A percentile compares a stretch with the other conserved stretches of the same genome.
These are phyloP conservation scores for Tetraselmis chui DNA, from an alignment of 139 green algal genomes.

Conservation along the genomic window DNA sequence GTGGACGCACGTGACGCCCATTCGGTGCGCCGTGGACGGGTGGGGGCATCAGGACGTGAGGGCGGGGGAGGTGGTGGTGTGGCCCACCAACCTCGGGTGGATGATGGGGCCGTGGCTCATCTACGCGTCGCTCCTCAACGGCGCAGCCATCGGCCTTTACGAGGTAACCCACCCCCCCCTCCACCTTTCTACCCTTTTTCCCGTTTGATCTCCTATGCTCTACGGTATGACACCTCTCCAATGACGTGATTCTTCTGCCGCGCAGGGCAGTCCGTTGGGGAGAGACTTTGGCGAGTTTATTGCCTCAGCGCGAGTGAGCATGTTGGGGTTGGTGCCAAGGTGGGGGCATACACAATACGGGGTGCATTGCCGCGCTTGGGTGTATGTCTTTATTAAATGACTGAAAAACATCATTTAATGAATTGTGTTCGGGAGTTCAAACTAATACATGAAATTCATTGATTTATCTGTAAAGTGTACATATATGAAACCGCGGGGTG, in stretches of 20 bases:
- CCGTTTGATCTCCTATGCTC: too few species aligned
- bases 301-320: conserved; percentile 50
- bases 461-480: too few species aligned
- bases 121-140: conserved; percentile 78
- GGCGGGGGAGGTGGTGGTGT: conserved; percentile 58
- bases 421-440: too few species aligned
- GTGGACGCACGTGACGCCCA: conserved; percentile 77
- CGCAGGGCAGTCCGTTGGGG: conserved; percentile 55
- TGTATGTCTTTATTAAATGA: too few species aligned
- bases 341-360: not conserved
- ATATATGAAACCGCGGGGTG: not conserved
- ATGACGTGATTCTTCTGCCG: too few species aligned
- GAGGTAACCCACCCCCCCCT: conserved; percentile 27
- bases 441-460: too few species aligned
- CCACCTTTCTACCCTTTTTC: too few species aligned
- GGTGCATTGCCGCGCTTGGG: not conserved
- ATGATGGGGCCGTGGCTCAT: conserved; percentile 96
- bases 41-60: conserved; percentile 65
- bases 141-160: conserved; percentile 75
- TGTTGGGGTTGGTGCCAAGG: conserved; percentile 82
- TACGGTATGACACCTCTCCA: too few species aligned
- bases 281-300: conserved; percentile 74
- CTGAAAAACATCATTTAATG: too few species aligned
- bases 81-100: conserved; percentile 90
- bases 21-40: conserved; percentile 66